Evolutionary conservation across 2,329 filamentous ascomycete species (phyloP).

Genomic region (Fusarium multiceps): DNA sequence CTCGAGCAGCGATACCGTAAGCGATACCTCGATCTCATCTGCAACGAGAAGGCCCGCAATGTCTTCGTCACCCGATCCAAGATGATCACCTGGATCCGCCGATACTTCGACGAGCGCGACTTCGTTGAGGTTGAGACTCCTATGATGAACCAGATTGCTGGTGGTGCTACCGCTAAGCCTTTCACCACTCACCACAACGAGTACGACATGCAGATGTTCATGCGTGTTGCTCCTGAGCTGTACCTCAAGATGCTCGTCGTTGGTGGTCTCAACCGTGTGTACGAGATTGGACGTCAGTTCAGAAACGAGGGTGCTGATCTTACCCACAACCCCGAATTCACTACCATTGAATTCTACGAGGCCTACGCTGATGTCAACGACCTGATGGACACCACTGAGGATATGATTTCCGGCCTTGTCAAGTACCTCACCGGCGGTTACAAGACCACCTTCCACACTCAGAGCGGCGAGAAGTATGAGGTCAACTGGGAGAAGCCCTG

Average conservation of each 20-base stretch:
- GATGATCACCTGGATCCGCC: slow-evolving; percentile 89
- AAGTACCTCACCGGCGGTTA: slow-evolving; percentile 89
- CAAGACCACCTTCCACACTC: slow-evolving; percentile 86
- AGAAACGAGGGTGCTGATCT: slow-evolving; percentile 79
- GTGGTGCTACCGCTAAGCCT: slow-evolving; percentile 91
- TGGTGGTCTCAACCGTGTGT: slow-evolving; percentile 92
- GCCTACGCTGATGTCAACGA: slow-evolving; percentile 94
- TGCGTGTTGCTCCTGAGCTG: slow-evolving; percentile 94
- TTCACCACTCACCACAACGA: slow-evolving; percentile 98
- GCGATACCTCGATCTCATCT: slow-evolving; percentile 94
- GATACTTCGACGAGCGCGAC: slow-evolving; percentile 86
- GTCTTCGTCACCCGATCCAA: slow-evolving; percentile 87
- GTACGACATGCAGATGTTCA: slow-evolving; percentile 90
- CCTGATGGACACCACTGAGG: slow-evolving; percentile 83
- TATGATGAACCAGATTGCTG: slow-evolving; percentile 96
- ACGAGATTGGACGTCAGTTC: slow-evolving; percentile 96
- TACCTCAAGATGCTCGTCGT: slow-evolving; percentile 97
- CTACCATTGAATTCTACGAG: slow-evolving; percentile 96
- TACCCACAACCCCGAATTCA: slow-evolving; percentile 98
- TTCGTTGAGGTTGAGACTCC: slow-evolving; percentile 97
- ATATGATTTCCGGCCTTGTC: slow-evolving; percentile 89
- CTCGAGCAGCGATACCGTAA: slow-evolving; percentile 93
- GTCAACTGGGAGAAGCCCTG: slow-evolving; percentile 98
- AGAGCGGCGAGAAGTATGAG: slow-evolving; percentile 85
- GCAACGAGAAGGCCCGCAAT: slow-evolving; percentile 88